phyloP scores from a whole-genome alignment of 2,329 filamentous ascomycete genomes.

The Ophiostoma sp. region DNA sequence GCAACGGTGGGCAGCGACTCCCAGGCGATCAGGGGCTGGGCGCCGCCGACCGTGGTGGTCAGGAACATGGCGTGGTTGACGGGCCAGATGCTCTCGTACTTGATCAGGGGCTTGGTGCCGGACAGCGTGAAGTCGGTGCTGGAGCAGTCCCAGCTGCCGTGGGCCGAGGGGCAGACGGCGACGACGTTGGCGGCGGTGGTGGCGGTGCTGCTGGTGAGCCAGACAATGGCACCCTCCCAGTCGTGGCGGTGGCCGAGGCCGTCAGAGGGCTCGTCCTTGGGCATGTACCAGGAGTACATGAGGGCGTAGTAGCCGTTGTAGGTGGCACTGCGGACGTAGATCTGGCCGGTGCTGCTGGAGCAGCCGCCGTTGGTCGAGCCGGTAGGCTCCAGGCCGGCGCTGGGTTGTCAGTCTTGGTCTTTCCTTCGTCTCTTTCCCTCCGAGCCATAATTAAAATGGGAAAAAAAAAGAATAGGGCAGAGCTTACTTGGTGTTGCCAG shows the following conservation, averaged over 20 bases:
- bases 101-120: slow-evolving; percentile 38
- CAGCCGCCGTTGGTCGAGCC: slow-evolving; percentile 31
- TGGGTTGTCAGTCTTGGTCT: slow-evolving; percentile 41
- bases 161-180: slow-evolving; percentile 36
- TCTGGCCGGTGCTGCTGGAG: slow-evolving; percentile 36
- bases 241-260: slow-evolving; percentile 39
- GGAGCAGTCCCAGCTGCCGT: slow-evolving; percentile 35
- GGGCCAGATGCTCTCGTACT: slow-evolving; percentile 34
- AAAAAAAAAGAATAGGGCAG: background rate
- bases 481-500: slow-evolving; percentile 46
- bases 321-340: slow-evolving; percentile 34
- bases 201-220: slow-evolving; percentile 30
- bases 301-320: slow-evolving; percentile 35
- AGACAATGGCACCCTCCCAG: slow-evolving; percentile 38
- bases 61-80: slow-evolving; percentile 34
- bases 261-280: slow-evolving; percentile 40
- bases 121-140: slow-evolving; percentile 4
- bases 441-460: background rate
- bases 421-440: background rate
- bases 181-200: slow-evolving; percentile 33
- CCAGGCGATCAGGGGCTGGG: slow-evolving; percentile 42
- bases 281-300: slow-evolving; percentile 45
- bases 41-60: slow-evolving; percentile 32
- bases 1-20: slow-evolving; percentile 33
- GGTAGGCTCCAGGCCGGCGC: background rate